phyloP scores from a whole-genome alignment of 1,139 yeast species.

The Candida mesenterica region DNA sequence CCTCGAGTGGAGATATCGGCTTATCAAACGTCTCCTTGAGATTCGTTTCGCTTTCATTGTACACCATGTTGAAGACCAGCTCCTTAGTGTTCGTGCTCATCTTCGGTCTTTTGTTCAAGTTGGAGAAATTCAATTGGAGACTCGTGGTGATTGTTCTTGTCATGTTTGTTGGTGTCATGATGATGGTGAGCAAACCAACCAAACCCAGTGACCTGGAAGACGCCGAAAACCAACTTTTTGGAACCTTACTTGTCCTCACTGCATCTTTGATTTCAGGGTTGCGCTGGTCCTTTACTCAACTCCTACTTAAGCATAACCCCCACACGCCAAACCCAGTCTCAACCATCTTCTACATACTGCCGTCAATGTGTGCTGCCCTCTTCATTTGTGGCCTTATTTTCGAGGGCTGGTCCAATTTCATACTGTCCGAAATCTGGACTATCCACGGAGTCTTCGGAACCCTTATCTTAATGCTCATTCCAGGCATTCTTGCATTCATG shows the following conservation, averaged over 20 bases:
- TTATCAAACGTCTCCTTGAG: constrained; percentile 81
- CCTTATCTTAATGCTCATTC: constrained; percentile 59
- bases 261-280: constrained; percentile 86
- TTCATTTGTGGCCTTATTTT: constrained; percentile 57
- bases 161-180: constrained; percentile 78
- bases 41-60: constrained; percentile 75
- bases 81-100: constrained; percentile 82
- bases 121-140: constrained; percentile 70
- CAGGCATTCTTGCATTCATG: constrained; percentile 84
- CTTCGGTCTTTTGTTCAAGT: constrained; percentile 76
- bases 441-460: constrained; percentile 56
- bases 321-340: constrained; percentile 71
- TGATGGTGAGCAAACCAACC: constrained; percentile 67
- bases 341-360: constrained; percentile 81
- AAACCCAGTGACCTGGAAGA: constrained; percentile 20
- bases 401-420: constrained; percentile 63
- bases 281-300: constrained; percentile 92
- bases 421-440: constrained; percentile 60
- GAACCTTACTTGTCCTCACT: constrained; percentile 68
- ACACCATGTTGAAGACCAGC: constrained; percentile 91
- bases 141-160: constrained; percentile 65
- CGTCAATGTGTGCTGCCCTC: constrained; percentile 70
- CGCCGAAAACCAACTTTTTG: constrained; percentile 41
- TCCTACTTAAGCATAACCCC: constrained; percentile 61
- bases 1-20: constrained; percentile 93